Evolutionary conservation across 805 yeast species (phyloP).

Genomic region (Hermanozyma aechmeae): DNA sequence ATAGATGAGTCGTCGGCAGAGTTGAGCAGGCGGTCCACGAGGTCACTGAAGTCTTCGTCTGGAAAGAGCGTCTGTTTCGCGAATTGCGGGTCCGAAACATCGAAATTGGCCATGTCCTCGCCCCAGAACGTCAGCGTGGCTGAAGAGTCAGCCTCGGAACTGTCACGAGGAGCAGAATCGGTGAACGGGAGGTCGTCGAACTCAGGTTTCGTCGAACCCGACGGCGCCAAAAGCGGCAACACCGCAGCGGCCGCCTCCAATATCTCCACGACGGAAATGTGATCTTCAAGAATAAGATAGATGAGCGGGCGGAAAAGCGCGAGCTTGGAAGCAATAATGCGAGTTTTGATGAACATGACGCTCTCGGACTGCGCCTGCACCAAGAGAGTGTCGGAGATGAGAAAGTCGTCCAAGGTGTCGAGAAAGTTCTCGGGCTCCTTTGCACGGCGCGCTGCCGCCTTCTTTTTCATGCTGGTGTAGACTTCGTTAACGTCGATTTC

Average conservation of each 20-base stretch:
- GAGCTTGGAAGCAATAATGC: conserved; percentile 24
- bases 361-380: conserved; percentile 26
- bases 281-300: conserved; percentile 22
- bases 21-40: conserved; percentile 9
- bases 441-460: conserved; percentile 4
- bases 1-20: conserved; percentile 7
- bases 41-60: conserved; percentile 22
- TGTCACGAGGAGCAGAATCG: too few species aligned
- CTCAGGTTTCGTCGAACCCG: not conserved
- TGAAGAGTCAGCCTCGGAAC: too few species aligned
- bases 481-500: conserved; percentile 23
- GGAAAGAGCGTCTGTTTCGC: conserved; percentile 18
- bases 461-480: conserved; percentile 16
- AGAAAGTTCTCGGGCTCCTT: conserved; percentile 7
- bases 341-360: conserved; percentile 28
- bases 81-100: conserved; percentile 16
- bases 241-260: conserved; percentile 14
- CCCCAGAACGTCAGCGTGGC: conserved; percentile 1
- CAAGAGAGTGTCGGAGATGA: conserved; percentile 23
- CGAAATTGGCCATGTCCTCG: not conserved
- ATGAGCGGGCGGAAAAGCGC: conserved; percentile 24
- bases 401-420: conserved; percentile 23
- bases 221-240: not conserved
- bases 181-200: too few species aligned
- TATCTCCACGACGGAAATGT: conserved; percentile 17